Conservation (phyloP, 1,284 basidiomycete genomes). For the Malassezia obtusa region DNA sequence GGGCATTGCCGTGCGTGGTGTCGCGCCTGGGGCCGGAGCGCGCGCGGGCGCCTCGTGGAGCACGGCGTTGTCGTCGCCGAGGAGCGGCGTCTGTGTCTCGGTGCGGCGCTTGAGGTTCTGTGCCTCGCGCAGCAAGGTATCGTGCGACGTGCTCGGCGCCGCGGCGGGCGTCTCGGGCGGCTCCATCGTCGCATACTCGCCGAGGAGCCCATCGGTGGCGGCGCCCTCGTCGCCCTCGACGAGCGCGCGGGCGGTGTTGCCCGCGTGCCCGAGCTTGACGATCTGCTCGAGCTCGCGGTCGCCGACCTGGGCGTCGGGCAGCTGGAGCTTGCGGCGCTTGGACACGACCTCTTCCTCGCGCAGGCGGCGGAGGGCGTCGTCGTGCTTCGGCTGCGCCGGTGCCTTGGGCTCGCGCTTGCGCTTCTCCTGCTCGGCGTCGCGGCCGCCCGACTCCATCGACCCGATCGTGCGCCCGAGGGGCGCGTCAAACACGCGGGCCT, state of each 20-base stretch:
- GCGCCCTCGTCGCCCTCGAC: slow-evolving; percentile 53
- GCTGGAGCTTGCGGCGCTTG: slow-evolving; percentile 69
- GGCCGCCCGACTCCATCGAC: slow-evolving; percentile 60
- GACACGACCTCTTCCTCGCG: slow-evolving; percentile 94
- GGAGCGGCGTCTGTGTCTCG: slow-evolving; percentile 78
- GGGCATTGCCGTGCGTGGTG: neutral
- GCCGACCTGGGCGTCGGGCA: slow-evolving; percentile 88
- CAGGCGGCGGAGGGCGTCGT: slow-evolving; percentile 91
- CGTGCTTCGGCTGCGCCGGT: slow-evolving; percentile 58
- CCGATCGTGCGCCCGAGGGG: slow-evolving; percentile 78
- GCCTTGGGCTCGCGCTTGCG: slow-evolving; percentile 59
- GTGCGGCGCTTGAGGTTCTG: slow-evolving; percentile 88
- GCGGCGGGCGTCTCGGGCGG: slow-evolving; percentile 79
- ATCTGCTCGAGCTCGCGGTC: slow-evolving; percentile 93
- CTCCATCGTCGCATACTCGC: slow-evolving; percentile 82
- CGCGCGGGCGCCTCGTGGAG: slow-evolving; percentile 67
- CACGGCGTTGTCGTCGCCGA: slow-evolving; percentile 93
- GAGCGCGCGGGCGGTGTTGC: slow-evolving; percentile 74
- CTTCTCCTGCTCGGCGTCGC: slow-evolving; percentile 52
- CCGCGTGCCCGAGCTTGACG: slow-evolving; percentile 90
- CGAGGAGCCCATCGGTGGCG: slow-evolving; percentile 74
- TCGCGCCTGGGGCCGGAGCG: slow-evolving; percentile 30
- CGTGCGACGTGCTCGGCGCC: slow-evolving; percentile 50
- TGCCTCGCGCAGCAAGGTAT: slow-evolving; percentile 71
- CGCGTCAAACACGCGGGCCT: slow-evolving; percentile 72